These are phyloP conservation scores for Wickerhamiella australiensis DNA, from an alignment of 805 yeast genomes.

Conservation along the genomic window DNA sequence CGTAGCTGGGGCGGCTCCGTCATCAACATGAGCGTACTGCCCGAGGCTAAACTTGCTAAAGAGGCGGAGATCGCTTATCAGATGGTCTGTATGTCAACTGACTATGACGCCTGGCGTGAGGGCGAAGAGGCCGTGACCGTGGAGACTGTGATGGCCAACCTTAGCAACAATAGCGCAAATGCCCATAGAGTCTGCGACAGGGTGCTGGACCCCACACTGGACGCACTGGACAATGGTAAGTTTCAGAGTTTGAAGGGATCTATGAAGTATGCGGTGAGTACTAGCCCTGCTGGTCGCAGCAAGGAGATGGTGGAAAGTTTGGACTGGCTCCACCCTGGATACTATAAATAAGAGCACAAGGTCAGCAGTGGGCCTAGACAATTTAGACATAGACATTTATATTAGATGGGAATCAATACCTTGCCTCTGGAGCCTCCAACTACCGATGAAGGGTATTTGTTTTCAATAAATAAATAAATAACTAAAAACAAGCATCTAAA, in stretches of 20 bases:
- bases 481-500: constrained; percentile 17
- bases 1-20: constrained; percentile 83
- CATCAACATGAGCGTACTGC: constrained; percentile 92
- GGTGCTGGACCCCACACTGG: constrained; percentile 55
- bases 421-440: too few species aligned
- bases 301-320: constrained; percentile 63
- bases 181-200: constrained; percentile 68
- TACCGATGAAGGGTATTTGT: not conserved
- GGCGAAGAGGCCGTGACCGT: constrained; percentile 94
- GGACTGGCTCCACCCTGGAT: constrained; percentile 82
- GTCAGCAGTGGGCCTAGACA: too few species aligned
- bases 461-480: constrained; percentile 15
- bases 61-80: constrained; percentile 96
- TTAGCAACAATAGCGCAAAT: constrained; percentile 74
- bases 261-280: constrained; percentile 72
- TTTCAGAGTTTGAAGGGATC: constrained; percentile 56
- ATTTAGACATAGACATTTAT: not conserved
- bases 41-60: constrained; percentile 94
- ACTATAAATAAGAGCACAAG: constrained; percentile 11
- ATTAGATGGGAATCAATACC: too few species aligned
- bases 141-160: constrained; percentile 88
- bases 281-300: constrained; percentile 60
- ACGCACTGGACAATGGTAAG: constrained; percentile 42
- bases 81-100: constrained; percentile 98
- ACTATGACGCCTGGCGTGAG: constrained; percentile 97